Base-by-base conservation (phyloP, 2,329 filamentous ascomycete species). In the Pyrenochaeta sp. region DNA sequence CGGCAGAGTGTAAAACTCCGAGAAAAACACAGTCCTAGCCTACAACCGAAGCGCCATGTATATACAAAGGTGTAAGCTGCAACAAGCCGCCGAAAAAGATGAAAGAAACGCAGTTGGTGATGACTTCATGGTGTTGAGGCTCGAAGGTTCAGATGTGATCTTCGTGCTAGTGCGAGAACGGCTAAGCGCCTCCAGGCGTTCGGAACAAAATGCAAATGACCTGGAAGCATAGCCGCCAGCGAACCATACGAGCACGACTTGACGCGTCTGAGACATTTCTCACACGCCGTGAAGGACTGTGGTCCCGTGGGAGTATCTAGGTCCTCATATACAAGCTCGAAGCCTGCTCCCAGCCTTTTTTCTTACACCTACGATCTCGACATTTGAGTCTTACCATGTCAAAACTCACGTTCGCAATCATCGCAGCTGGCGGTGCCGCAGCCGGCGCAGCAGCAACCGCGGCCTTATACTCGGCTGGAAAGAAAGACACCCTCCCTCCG, bases 391-490 rank as follows among this genome's bases (percentile, higher is more conserved):
- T 42, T 59, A 61, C 60, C 62, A 84, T 84, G 82, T 83, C 81
- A 15, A 84, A 84, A 68, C 74, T 81, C 65, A 83, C 81, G 15
- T 71, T 84, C 54, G 82, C 80, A 24, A 72, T 83, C 58, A 79
- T 83, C 49, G 82, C 81, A 19, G 82, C 80, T 39, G 79, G 79
- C 45, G 76, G 80, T 56, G 82, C 82, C 34, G 81, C 79, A 27
- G 77, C 80, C 13, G 82, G 82, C 42, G 81, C 82, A 58, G 81
- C 80, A 66, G 78, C 79, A 34, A 83, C 81, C 42, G 82, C 81
- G 53, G 81, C 78, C 5, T 68, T 83, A 40, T 82, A 78, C 62
- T 78, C 78, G 27, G 61, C 72, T 5, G 64, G 69, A 52, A 77
- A 77, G 64, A 67, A 75, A 55, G 54, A 68, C 8, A 48, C 67